phyloP scores from a whole-genome alignment of 1,139 yeast genomes.

The Suhomyces coccinellae region DNA sequence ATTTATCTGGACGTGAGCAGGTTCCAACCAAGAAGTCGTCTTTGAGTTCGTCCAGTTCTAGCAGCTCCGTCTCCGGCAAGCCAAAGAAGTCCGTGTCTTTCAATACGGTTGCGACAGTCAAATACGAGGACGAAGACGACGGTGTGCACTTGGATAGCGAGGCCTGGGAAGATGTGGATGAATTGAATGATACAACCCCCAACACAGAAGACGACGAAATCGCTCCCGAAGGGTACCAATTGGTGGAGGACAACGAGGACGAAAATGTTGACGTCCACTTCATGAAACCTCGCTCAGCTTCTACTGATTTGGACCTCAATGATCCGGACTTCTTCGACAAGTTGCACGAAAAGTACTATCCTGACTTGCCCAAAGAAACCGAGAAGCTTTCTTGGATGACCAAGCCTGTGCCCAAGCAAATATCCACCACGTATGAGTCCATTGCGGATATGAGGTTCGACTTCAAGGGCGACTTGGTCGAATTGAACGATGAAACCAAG shows the following conservation, averaged over 20 bases:
- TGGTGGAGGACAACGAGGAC: constrained; percentile 28
- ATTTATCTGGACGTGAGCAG: constrained; percentile 1
- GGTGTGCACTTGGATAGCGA: constrained; percentile 30
- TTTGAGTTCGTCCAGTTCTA: not conserved
- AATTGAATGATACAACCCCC: constrained; percentile 33
- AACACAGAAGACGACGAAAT: constrained; percentile 25
- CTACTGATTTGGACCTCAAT: constrained; percentile 53
- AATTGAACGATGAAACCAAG: constrained; percentile 41
- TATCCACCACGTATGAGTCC: constrained; percentile 55
- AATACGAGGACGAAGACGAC: constrained; percentile 37
- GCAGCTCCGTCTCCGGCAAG: constrained; percentile 14
- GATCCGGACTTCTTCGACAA: constrained; percentile 80
- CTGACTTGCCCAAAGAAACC: constrained; percentile 82
- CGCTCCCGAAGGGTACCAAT: constrained; percentile 49
- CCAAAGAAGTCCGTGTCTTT: constrained; percentile 38
- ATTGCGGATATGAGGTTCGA: constrained; percentile 80
- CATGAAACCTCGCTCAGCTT: constrained; percentile 47
- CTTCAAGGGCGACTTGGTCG: constrained; percentile 75
- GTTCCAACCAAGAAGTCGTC: constrained; percentile 1
- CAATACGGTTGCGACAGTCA: constrained; percentile 41
- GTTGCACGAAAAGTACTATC: constrained; percentile 82
- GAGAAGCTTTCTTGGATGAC: constrained; percentile 90
- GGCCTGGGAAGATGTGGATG: constrained; percentile 45
- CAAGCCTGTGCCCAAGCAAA: constrained; percentile 53
- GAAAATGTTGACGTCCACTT: constrained; percentile 56